A percentile compares a stretch with the other conserved stretches of the same genome.
Evolutionary conservation across 2,329 filamentous ascomycete species (phyloP).

Genomic region (Juglanconis juglandina): DNA sequence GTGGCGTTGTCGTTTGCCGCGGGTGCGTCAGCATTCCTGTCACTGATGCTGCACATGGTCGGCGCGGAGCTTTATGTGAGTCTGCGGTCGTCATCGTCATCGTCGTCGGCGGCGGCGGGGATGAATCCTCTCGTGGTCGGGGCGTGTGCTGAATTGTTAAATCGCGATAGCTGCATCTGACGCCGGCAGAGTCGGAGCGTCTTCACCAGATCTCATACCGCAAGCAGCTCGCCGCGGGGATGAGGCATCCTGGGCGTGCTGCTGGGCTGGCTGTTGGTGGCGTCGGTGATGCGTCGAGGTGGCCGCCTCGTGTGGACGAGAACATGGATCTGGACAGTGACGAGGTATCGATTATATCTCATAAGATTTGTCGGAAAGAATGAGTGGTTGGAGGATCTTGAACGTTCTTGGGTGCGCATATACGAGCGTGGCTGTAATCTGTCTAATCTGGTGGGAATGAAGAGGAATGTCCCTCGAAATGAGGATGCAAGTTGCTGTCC

Average conservation of each 20-base stretch:
- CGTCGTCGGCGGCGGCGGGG: too few relatives aligned
- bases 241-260: slow-evolving; percentile 44
- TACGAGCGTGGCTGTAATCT: too few relatives aligned
- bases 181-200: slow-evolving; percentile 50
- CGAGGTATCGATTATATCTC: background rate
- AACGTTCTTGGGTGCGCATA: too few relatives aligned
- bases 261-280: slow-evolving; percentile 43
- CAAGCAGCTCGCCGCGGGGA: slow-evolving; percentile 51
- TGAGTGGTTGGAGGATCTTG: background rate
- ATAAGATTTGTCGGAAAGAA: background rate
- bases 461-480: too few relatives aligned
- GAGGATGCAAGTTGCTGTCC: too few relatives aligned
- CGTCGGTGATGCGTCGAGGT: slow-evolving; percentile 32
- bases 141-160: background rate
- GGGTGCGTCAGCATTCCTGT: slow-evolving; percentile 51
- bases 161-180: slow-evolving; percentile 43
- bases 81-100: background rate
- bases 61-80: slow-evolving; percentile 47
- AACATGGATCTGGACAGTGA: background rate
- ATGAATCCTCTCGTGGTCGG: background rate
- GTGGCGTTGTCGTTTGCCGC: slow-evolving; percentile 46
- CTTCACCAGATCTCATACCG: slow-evolving; percentile 55
- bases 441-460: background rate
- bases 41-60: slow-evolving; percentile 47
- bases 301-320: slow-evolving; percentile 6